Evolutionary conservation across 805 yeast genomes (phyloP).

Genomic region (Babjeviella inositovora): DNA sequence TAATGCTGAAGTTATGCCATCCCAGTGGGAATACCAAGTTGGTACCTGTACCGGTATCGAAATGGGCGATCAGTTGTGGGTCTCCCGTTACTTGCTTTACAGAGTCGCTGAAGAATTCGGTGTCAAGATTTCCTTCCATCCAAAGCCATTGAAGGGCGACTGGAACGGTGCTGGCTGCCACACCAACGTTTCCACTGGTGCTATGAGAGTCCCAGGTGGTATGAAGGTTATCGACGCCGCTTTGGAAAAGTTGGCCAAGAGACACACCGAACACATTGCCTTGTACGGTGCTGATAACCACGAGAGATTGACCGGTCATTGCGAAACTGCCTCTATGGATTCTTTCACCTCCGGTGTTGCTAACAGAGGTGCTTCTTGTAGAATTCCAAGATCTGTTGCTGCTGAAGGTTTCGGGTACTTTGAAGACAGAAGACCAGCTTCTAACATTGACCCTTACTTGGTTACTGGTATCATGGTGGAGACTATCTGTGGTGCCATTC

Average conservation of each 20-base stretch:
- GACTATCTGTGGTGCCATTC: slow-evolving; percentile 88
- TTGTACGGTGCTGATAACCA: slow-evolving; percentile 94
- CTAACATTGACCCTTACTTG: slow-evolving; percentile 97
- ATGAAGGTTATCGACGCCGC: slow-evolving; percentile 90
- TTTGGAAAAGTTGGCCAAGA: slow-evolving; percentile 81
- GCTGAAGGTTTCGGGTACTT: slow-evolving; percentile 97
- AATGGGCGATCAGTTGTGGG: slow-evolving; percentile 97
- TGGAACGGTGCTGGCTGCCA: slow-evolving; percentile 99
- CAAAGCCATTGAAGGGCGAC: slow-evolving; percentile 97
- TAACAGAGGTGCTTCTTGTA: slow-evolving; percentile 97
- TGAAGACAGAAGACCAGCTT: slow-evolving; percentile 99
- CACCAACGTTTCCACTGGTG: slow-evolving; percentile 89
- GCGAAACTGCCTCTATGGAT: slow-evolving; percentile 93
- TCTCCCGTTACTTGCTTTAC: slow-evolving; percentile 82
- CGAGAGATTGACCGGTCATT: slow-evolving; percentile 92
- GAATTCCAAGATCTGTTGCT: slow-evolving; percentile 98
- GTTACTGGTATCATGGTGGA: slow-evolving; percentile 98
- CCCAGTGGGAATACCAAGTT: slow-evolving; percentile 99
- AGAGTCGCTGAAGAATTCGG: slow-evolving; percentile 98
- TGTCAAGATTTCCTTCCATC: slow-evolving; percentile 97
- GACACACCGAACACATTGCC: slow-evolving; percentile 93
- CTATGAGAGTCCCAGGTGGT: slow-evolving; percentile 92
- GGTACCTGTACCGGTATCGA: slow-evolving; percentile 93
- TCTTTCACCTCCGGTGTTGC: slow-evolving; percentile 94
- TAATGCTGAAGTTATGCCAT: slow-evolving; percentile 99